phyloP scores from a whole-genome alignment of 164 flowering plant species.

The Santalum album region DNA sequence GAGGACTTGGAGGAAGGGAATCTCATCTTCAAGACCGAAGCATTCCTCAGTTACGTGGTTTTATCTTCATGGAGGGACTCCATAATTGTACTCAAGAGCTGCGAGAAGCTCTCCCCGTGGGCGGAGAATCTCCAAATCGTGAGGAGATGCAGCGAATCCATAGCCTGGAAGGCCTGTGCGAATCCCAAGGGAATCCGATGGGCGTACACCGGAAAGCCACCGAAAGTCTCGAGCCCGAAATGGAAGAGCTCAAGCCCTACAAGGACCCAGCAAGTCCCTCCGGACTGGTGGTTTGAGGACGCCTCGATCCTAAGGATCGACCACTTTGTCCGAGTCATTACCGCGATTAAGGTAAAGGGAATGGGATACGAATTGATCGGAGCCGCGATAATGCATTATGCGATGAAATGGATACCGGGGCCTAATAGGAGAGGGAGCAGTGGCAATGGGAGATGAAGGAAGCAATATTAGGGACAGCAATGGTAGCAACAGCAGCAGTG shows the following conservation, averaged over 20 bases:
- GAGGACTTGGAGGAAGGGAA: constrained; percentile 94
- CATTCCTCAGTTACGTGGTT: constrained; percentile 76
- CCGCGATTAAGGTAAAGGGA: constrained; percentile 83
- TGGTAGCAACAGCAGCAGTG: constrained; percentile 11
- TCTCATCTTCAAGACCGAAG: constrained; percentile 86
- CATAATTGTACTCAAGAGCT: constrained; percentile 60
- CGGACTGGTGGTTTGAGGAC: constrained; percentile 96
- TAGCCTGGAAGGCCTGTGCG: constrained; percentile 90
- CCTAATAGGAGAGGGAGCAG: constrained; percentile 37
- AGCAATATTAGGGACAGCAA: constrained; percentile 23
- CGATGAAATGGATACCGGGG: constrained; percentile 80
- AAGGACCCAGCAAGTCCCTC: constrained; percentile 48
- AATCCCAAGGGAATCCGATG: constrained; percentile 73
- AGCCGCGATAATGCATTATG: constrained; percentile 74
- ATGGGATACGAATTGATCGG: constrained; percentile 80
- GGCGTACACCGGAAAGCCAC: constrained; percentile 62
- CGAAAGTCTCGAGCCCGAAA: constrained; percentile 39
- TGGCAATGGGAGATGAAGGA: constrained; percentile 22
- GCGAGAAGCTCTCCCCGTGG: constrained; percentile 79
- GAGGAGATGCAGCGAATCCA: constrained; percentile 76
- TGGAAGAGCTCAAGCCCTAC: constrained; percentile 57
- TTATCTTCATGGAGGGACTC: constrained; percentile 91
- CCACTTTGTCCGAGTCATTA: constrained; percentile 77
- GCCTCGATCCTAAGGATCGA: constrained; percentile 71
- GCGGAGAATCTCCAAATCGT: constrained; percentile 79